Evolutionary conservation across 345 rosid genomes (phyloP), one percentile per base, ranked within the genome.

Genomic region (Eucalyptus curtisii): DNA sequence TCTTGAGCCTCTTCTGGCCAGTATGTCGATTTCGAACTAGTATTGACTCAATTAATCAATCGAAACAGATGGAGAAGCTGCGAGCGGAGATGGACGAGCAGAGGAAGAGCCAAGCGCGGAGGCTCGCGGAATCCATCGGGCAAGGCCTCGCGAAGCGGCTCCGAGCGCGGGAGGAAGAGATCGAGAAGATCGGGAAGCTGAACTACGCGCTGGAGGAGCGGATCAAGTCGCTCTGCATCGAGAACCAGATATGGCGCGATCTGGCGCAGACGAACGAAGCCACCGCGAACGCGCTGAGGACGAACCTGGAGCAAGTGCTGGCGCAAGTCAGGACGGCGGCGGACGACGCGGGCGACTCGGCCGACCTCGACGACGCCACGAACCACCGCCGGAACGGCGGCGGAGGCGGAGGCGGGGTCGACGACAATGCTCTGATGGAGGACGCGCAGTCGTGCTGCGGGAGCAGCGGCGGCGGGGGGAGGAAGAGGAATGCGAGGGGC

Each of bases 381-480:
- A 61, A 59, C 47, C 30, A 50, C 42, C 61, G 64, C 42, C 49
- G 61, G 64, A 31, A 86, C 55, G 42, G 87, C 66, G 86, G 47
- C 47, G 47, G 47, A 22, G 86, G 47, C 47, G 47, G 47, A 22
- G 33, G 47, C 10, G 86, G 87, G 10, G 64, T 33, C 17, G 66
- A 86, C 11, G 61, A 50, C 87, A 57, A 86, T 48, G 49, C 47
- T 7, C 33, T 33, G 30, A 13, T 24, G 86, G 89, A 55, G 42
- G 89, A 81, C 49, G 89, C 89, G 37, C 40, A 89, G 52, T 89
- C 90, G 59, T 61, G 90, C 68, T 89, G 90, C 33, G 90, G 90
- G 33, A 86, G 88, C 87, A 86, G 61, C 85, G 86, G 87, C 55
- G 53, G 59, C 44, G 87, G 33, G 87, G 33, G 86, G 71, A 31